Evolutionary conservation across 1,284 basidiomycete species (phyloP), one percentile per base, ranked within the genome.

Genomic region (Clitocybe nebularis): DNA sequence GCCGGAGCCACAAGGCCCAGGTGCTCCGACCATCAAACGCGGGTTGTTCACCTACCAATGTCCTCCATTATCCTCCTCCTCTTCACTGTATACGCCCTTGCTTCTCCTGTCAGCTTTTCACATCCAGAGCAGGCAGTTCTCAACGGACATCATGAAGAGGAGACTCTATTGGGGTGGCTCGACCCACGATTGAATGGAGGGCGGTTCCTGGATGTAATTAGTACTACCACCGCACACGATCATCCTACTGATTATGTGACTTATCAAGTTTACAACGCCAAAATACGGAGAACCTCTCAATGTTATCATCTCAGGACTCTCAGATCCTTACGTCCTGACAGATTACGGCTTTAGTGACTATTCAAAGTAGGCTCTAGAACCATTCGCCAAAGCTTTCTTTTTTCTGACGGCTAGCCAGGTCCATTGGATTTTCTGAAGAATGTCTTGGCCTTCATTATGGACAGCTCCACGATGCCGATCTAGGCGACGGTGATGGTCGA

Each of bases 341-440:
- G 77, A 85, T 29, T 58, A 66, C 28, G 84, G 86, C 2, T 67
- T 87, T 45, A 67, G 72, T 41, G 67, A 73, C 52, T 74, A 82
- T 66, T 56, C 76, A 64, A 73, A 81, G 84, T 69, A 61, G 60
- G 68, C 14, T 20, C 39, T 5, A 21, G 16, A n/a, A n/a, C 32
- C 17, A 5, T 9, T 34, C 41, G 33, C 14, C 3, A 17, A 34
- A 25, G 29, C 40, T 40, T 10, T 43, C 22, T 29, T 41, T 22
- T 30, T 30, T 45, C 13, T 33, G 13, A 39, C 3, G 16, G 13
- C 20, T 21, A 16, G 23, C 61, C 64, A 86, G 85, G 59, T 88
- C 86, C 3, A 74, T 90, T 22, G 88, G 86, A 3, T 90, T 85
- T 58, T 83, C 85, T 9, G 71, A 72, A 38, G 85, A 89, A 59